Evolutionary conservation across 192 early-diverging fungal genomes (phyloP).

Genomic region (Dissophora globulifera): DNA sequence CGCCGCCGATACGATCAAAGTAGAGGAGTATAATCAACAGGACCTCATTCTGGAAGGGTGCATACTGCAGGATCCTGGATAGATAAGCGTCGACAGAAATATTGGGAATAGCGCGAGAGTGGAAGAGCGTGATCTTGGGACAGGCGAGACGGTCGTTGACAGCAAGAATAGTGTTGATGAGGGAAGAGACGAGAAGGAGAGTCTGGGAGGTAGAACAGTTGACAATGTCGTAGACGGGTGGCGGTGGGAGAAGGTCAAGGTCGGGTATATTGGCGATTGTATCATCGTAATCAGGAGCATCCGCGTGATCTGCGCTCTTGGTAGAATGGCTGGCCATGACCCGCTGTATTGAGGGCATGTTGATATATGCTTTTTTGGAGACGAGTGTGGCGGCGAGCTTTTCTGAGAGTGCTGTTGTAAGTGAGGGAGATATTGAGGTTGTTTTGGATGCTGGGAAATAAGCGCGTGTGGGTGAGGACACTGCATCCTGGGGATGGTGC

Average conservation of each 20-base stretch:
- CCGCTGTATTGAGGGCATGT: conserved; percentile 47
- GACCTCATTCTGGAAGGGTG: conserved; percentile 73
- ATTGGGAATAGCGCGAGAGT: conserved; percentile 72
- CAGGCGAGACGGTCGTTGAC: conserved; percentile 59
- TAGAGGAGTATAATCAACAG: conserved; percentile 78
- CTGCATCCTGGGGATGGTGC: conserved; percentile 15
- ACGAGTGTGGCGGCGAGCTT: conserved; percentile 18
- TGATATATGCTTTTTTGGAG: conserved; percentile 43
- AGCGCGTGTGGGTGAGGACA: conserved; percentile 27
- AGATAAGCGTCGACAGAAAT: conserved; percentile 76
- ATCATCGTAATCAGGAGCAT: conserved; percentile 39
- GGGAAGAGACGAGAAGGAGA: conserved; percentile 57
- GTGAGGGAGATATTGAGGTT: not conserved
- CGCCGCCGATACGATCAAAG: conserved; percentile 70
- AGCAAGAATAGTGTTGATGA: conserved; percentile 61
- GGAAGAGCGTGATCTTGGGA: conserved; percentile 70
- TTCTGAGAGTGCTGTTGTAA: conserved; percentile 14
- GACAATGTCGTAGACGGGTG: conserved; percentile 58
- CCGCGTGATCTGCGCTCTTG: conserved; percentile 19
- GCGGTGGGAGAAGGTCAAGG: conserved; percentile 43
- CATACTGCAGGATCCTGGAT: conserved; percentile 73
- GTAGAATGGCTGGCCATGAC: conserved; percentile 24
- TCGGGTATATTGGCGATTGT: conserved; percentile 46
- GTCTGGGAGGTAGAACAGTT: conserved; percentile 58
- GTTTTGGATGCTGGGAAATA: conserved; percentile 34